Conservation (phyloP, 208 protist genomes). For the Herpetomonas samuelpessoai region DNA sequence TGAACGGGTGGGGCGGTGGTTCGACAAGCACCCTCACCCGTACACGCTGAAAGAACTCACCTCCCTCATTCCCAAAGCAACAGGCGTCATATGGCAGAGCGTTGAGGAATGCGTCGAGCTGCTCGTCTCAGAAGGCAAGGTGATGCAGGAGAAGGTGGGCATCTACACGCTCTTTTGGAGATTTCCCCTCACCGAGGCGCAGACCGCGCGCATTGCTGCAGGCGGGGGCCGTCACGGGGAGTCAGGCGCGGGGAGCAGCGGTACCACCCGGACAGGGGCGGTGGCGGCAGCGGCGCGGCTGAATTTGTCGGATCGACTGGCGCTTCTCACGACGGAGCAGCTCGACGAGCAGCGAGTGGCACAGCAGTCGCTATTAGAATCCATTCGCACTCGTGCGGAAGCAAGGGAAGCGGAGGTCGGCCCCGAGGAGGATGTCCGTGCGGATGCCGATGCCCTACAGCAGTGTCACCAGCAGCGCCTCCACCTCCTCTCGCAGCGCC, state of each 20-base stretch:
- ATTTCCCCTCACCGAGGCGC: slow-evolving; percentile 56
- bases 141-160: slow-evolving; percentile 72
- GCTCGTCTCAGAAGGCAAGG: slow-evolving; percentile 62
- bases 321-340: neutral
- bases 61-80: slow-evolving; percentile 53
- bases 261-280: neutral
- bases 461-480: slow-evolving; percentile 15
- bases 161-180: slow-evolving; percentile 78
- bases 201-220: slow-evolving; percentile 8
- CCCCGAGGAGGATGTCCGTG: slow-evolving; percentile 6
- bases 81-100: slow-evolving; percentile 79
- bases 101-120: slow-evolving; percentile 79
- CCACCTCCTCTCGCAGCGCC: slow-evolving; percentile 9
- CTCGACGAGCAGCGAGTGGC: neutral
- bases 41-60: slow-evolving; percentile 84
- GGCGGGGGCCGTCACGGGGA: neutral
- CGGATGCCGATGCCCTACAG: slow-evolving; percentile 12
- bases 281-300: slow-evolving; percentile 2
- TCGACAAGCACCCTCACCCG: slow-evolving; percentile 47
- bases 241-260: neutral
- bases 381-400: neutral
- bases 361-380: neutral
- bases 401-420: slow-evolving; percentile 10
- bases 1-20: slow-evolving; percentile 56
- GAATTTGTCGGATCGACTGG: neutral